phyloP scores from a whole-genome alignment of 176 grass and related monocot genomes.

The Rhynchospora breviuscula region DNA sequence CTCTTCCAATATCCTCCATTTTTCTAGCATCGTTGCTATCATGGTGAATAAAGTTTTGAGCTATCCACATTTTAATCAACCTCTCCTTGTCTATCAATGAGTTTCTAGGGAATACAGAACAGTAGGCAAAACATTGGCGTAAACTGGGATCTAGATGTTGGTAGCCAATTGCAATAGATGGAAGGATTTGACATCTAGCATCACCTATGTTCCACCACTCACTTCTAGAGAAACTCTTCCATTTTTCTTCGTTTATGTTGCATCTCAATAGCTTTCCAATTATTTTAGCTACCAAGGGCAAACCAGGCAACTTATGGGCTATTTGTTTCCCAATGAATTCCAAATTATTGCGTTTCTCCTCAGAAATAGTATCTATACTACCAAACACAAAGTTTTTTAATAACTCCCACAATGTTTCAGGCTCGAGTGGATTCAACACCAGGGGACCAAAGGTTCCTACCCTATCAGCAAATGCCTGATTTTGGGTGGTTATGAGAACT shows the following conservation, averaged over 20 bases:
- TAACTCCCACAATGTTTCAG: conserved; percentile 12
- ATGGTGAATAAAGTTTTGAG: conserved; percentile 38
- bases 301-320: conserved; percentile 5
- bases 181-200: background rate
- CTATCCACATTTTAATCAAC: conserved; percentile 41
- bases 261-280: conserved; percentile 19
- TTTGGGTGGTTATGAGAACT: conserved; percentile 32
- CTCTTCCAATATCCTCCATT: conserved; percentile 35
- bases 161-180: conserved; percentile 34
- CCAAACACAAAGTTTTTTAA: conserved; percentile 7
- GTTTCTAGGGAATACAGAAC: conserved; percentile 34
- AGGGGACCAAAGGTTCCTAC: conserved; percentile 25
- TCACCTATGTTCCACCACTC: conserved; percentile 34
- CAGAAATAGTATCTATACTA: background rate
- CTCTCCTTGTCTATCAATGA: conserved; percentile 25
- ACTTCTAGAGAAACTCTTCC: conserved; percentile 20
- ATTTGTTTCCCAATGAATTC: background rate
- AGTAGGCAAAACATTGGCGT: conserved; percentile 34
- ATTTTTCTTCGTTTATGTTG: conserved; percentile 4
- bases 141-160: conserved; percentile 20
- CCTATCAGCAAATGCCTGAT: conserved; percentile 4
- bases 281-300: conserved; percentile 13
- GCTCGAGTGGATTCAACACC: conserved; percentile 8
- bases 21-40: background rate
- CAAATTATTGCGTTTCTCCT: background rate